phyloP scores from a whole-genome alignment of 768 basidiomycete species.

The Mycena albidolilacea region DNA sequence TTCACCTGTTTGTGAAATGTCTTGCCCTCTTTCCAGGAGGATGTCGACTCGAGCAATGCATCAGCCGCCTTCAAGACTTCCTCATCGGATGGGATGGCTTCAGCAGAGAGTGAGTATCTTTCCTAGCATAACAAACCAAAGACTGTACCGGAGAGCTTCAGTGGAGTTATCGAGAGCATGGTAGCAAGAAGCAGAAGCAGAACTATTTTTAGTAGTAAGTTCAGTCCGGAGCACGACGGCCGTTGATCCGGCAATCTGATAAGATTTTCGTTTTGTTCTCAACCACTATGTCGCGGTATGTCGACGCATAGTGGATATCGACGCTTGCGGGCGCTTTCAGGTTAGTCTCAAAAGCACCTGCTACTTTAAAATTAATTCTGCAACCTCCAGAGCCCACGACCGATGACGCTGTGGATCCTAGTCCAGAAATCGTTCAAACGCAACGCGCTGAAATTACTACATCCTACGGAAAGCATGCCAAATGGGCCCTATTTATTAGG shows the following conservation, averaged over 20 bases:
- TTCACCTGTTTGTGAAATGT: conserved; percentile 70
- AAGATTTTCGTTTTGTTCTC: neutral
- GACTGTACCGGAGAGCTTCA: conserved; percentile 56
- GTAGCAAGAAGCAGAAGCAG: conserved; percentile 10
- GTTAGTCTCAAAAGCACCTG: neutral
- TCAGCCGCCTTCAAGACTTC: conserved; percentile 66
- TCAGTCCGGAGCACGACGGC: neutral
- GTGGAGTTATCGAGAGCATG: conserved; percentile 56
- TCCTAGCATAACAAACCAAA: neutral
- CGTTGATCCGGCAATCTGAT: conserved; percentile 4
- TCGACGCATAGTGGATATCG: conserved; percentile 25
- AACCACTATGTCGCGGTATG: conserved; percentile 6
- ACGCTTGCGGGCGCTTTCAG: conserved; percentile 27
- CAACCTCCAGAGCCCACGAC: neutral
- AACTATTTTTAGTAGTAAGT: conserved; percentile 18
- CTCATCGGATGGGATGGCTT: conserved; percentile 77
- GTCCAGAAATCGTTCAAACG: conserved; percentile 1
- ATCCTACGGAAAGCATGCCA: conserved; percentile 66
- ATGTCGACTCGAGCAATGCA: conserved; percentile 69
- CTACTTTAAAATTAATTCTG: neutral
- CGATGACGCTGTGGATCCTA: neutral
- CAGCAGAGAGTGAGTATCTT: conserved; percentile 1
- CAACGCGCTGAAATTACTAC: conserved; percentile 18
- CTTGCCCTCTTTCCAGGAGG: conserved; percentile 79
- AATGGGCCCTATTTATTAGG: conserved; percentile 75